Percentiles rank a stretch among this genome's conserved stretches.
Evolutionary conservation across 768 basidiomycete genomes (phyloP).

Genomic region (Xerocomellus chrysenteron): DNA sequence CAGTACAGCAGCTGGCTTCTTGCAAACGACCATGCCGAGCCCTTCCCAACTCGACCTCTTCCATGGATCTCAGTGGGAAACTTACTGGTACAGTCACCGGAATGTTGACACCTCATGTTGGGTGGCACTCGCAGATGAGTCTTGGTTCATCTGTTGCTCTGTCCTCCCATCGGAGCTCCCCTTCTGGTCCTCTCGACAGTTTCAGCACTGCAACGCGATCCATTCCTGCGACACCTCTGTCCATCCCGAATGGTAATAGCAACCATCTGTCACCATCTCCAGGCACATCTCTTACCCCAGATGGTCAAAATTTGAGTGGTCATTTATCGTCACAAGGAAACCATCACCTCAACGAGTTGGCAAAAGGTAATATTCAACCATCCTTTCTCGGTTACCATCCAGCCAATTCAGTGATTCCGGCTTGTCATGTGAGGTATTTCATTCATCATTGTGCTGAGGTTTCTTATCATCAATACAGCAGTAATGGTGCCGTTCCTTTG

Average conservation of each 20-base stretch:
- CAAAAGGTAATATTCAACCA: no score
- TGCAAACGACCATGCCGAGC: no score
- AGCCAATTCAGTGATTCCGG: no score
- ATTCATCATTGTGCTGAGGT: no score
- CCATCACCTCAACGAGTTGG: no score
- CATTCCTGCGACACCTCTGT: constrained; percentile 78
- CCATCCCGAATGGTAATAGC: constrained; percentile 45
- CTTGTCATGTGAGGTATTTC: no score
- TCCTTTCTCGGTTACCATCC: no score
- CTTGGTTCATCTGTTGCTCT: constrained; percentile 36
- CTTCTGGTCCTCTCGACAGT: constrained; percentile 61
- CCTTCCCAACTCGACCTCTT: constrained; percentile 63
- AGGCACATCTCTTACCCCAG: constrained; percentile 59
- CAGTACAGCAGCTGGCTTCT: no score
- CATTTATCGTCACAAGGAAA: constrained; percentile 51
- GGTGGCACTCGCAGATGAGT: constrained; percentile 57
- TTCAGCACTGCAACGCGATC: constrained; percentile 67
- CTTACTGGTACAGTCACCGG: constrained; percentile 51
- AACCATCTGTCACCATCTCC: constrained; percentile 62
- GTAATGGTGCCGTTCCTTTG: no score
- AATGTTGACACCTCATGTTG: constrained; percentile 60
- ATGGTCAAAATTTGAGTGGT: constrained; percentile 59
- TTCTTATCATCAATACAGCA: no score
- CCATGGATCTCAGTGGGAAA: constrained; percentile 44
- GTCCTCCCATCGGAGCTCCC: constrained; percentile 64